phyloP scores from a whole-genome alignment of 768 basidiomycete genomes.

The Suillus sp. region DNA sequence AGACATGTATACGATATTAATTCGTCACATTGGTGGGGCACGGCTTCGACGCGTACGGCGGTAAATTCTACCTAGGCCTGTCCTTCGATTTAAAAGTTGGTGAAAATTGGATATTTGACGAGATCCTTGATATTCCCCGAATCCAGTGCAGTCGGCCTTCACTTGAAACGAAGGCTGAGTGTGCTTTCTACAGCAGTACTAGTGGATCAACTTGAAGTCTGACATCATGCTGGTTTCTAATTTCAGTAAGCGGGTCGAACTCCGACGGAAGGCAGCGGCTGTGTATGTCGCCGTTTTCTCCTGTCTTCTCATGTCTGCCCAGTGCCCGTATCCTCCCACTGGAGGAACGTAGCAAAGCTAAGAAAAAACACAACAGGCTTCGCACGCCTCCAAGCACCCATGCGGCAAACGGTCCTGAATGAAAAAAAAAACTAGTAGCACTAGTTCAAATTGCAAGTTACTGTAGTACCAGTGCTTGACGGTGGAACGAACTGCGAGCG shows the following conservation, averaged over 20 bases:
- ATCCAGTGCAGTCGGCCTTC: neutral
- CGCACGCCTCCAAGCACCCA: neutral
- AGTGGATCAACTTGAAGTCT: too few species aligned
- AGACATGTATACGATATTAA: too few species aligned
- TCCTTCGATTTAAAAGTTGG: neutral
- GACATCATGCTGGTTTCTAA: neutral
- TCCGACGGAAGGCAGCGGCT: neutral
- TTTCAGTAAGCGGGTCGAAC: neutral
- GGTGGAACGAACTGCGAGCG: neutral
- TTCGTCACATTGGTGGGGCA: too few species aligned
- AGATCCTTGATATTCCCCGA: too few species aligned
- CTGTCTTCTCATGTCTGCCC: slow-evolving; percentile 4
- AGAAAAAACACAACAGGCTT: neutral
- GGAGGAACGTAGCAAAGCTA: neutral
- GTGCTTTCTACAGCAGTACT: too few species aligned
- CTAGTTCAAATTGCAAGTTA: neutral
- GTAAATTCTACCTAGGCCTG: neutral
- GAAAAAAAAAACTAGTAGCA: neutral
- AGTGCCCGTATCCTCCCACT: neutral
- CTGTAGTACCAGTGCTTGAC: neutral
- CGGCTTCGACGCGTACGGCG: neutral
- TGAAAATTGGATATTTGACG: neutral
- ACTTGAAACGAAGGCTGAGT: neutral
- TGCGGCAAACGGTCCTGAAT: neutral
- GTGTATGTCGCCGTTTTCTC: neutral